Conservation (phyloP, 108 stramenopile genomes). For the Stephanodiscus minutulus region DNA sequence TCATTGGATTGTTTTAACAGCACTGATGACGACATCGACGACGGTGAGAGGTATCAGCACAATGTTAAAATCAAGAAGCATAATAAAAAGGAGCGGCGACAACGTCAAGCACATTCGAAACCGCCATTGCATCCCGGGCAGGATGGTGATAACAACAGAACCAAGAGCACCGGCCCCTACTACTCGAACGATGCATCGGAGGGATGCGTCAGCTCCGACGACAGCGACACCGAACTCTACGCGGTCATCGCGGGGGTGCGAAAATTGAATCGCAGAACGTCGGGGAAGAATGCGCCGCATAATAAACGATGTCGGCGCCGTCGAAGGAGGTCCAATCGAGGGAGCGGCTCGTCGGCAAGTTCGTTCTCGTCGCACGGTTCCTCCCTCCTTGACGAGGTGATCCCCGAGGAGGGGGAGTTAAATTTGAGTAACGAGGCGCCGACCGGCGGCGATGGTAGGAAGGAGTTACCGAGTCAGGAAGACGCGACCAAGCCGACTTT, state of each 20-base stretch:
- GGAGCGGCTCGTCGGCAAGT: constrained; percentile 15
- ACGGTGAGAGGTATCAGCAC: not conserved
- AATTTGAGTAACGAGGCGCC: constrained; percentile 35
- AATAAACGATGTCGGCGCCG: constrained; percentile 24
- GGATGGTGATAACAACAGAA: not conserved
- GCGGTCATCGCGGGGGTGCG: constrained; percentile 45
- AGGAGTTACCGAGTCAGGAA: constrained; percentile 8
- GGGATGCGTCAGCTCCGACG: constrained; percentile 5
- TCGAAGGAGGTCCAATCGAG: not conserved
- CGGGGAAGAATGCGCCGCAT: constrained; percentile 39
- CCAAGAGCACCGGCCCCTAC: not conserved
- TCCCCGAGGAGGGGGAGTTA: constrained; percentile 38
- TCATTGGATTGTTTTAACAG: constrained; percentile 33
- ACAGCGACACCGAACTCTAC: constrained; percentile 24
- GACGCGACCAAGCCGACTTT: not conserved
- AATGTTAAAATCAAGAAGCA: not conserved
- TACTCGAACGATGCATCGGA: not conserved
- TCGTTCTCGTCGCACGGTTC: constrained; percentile 28
- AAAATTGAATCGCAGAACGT: constrained; percentile 38
- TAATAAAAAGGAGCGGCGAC: not conserved
- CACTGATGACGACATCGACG: constrained; percentile 25
- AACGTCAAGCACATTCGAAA: not conserved
- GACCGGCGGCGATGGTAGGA: not conserved
- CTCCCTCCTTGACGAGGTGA: constrained; percentile 45
- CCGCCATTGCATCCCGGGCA: not conserved